Percentiles rank a stretch among this genome's conserved stretches.
Conservation (phyloP, 257 asterid genomes). For the Solanum piurae region DNA sequence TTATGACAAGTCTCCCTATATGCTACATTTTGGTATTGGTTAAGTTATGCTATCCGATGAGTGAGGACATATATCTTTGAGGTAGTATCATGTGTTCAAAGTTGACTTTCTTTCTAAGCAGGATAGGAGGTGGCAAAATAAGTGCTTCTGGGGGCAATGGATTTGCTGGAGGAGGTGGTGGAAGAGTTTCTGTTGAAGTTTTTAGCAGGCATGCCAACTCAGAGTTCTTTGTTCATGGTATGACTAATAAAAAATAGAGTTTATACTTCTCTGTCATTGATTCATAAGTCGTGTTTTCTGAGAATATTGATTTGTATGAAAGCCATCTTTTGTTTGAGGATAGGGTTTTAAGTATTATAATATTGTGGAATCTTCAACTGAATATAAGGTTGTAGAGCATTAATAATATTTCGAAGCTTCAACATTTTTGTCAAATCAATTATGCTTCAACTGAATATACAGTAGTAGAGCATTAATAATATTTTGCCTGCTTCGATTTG, state of each 20-base stretch:
- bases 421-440: background rate
- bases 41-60: background rate
- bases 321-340: background rate
- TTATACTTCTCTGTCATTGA: background rate
- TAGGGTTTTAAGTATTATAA: background rate
- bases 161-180: constrained; percentile 97
- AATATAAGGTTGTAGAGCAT: background rate
- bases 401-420: background rate
- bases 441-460: background rate
- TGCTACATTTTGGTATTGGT: background rate
- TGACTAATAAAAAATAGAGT: constrained; percentile 10
- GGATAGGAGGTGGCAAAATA: constrained; percentile 70
- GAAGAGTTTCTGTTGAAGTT: constrained; percentile 66
- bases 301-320: background rate
- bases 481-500: background rate
- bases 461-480: background rate
- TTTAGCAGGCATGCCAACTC: constrained; percentile 73
- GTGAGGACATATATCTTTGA: background rate
- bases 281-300: background rate
- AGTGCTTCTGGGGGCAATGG: constrained; percentile 90
- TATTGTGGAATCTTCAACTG: background rate
- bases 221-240: constrained; percentile 60
- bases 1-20: background rate
- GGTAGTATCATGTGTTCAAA: background rate
- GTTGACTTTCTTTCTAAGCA: constrained; percentile 27